Evolutionary conservation across 2,329 filamentous ascomycete genomes (phyloP).

Genomic region (Ophiostoma tasmaniense): DNA sequence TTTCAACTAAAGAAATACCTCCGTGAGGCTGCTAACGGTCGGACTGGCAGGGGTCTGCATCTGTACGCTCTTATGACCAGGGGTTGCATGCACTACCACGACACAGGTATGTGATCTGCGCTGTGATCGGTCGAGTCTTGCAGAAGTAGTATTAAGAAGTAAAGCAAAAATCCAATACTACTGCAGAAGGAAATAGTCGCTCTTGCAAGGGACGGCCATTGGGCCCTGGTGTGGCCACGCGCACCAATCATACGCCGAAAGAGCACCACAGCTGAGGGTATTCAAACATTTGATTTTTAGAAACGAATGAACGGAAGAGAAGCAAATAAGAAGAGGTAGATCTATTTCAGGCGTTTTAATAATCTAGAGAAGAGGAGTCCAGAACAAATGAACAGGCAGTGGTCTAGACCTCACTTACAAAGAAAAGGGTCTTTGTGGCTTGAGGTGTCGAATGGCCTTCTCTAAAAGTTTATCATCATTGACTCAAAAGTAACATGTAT

Average conservation of each 20-base stretch:
- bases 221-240: constrained; percentile 4
- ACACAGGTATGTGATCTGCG: neutral
- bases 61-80: neutral
- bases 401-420: neutral
- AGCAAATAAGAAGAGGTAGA: neutral
- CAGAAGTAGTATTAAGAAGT: neutral
- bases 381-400: neutral
- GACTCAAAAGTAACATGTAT: neutral
- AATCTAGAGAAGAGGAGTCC: neutral
- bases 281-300: neutral
- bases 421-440: neutral
- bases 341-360: neutral
- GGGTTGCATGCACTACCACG: neutral
- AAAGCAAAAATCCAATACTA: neutral
- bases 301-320: neutral
- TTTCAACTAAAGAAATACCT: neutral
- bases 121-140: constrained; percentile 1
- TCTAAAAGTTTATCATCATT: too few species aligned
- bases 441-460: too few species aligned
- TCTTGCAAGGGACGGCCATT: neutral
- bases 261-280: constrained; percentile 4
- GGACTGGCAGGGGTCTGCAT: neutral
- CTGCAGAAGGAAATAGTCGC: neutral
- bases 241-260: constrained; percentile 15
- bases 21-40: neutral